Evolutionary conservation across 1,139 yeast genomes (phyloP).

Genomic region (Kurtzmaniella quercitrusa): DNA sequence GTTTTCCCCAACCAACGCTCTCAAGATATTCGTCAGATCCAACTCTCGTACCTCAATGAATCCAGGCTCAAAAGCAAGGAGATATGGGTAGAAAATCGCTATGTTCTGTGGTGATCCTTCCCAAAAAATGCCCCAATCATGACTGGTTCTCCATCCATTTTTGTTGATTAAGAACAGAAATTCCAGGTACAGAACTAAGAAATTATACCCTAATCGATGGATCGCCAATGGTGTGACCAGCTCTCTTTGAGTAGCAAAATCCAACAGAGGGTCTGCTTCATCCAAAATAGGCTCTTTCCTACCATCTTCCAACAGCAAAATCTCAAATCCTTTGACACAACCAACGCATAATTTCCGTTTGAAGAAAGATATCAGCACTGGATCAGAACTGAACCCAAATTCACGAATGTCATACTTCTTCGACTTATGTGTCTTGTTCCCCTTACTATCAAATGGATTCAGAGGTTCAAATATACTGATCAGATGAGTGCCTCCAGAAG

Average conservation of each 20-base stretch:
- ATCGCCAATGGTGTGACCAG: conserved; percentile 82
- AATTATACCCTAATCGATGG: conserved; percentile 84
- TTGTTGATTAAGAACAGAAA: conserved; percentile 91
- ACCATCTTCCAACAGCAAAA: conserved; percentile 76
- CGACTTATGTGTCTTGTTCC: conserved; percentile 58
- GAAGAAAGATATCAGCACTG: conserved; percentile 85
- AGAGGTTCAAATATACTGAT: conserved; percentile 84
- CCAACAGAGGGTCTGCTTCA: conserved; percentile 95
- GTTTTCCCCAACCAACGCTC: conserved; percentile 94
- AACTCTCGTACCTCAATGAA: conserved; percentile 92
- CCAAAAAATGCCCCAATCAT: conserved; percentile 95
- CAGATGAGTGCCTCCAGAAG: conserved; percentile 66
- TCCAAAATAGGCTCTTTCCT: conserved; percentile 77
- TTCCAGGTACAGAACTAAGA: conserved; percentile 81
- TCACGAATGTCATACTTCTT: conserved; percentile 69
- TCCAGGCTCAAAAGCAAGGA: conserved; percentile 83
- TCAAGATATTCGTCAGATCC: conserved; percentile 76
- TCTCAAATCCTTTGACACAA: conserved; percentile 94
- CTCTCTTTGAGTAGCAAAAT: conserved; percentile 88
- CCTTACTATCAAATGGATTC: conserved; percentile 52
- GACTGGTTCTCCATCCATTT: conserved; percentile 95
- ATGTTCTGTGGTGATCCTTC: conserved; percentile 93
- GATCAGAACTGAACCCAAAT: conserved; percentile 79
- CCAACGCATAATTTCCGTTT: conserved; percentile 90
- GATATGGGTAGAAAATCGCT: conserved; percentile 90